Conservation (phyloP, 257 asterid genomes). For the Nicotiana otophora region DNA sequence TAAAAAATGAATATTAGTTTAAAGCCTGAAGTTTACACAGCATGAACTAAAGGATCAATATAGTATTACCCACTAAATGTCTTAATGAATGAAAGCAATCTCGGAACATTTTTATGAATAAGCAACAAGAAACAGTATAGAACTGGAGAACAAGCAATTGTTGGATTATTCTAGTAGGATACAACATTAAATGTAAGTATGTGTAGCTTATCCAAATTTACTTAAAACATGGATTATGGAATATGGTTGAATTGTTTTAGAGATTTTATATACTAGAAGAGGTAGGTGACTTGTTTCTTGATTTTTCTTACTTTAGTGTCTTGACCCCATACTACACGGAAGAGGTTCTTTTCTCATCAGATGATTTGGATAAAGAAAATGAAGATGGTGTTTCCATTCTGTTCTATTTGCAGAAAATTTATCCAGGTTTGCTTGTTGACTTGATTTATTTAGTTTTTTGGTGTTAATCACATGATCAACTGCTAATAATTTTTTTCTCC, state of each 20-base stretch:
- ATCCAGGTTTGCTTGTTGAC: conserved; percentile 66
- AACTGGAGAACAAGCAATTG: not conserved
- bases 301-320: conserved; percentile 44
- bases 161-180: not conserved
- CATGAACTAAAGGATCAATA: not conserved
- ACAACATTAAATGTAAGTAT: not conserved
- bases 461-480: not conserved
- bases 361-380: conserved; percentile 78
- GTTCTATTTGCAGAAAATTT: conserved; percentile 92
- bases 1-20: no score
- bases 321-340: conserved; percentile 93
- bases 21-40: no score
- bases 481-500: conserved; percentile 5
- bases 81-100: not conserved
- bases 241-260: not conserved
- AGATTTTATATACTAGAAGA: not conserved
- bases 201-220: not conserved
- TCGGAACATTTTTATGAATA: not conserved
- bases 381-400: conserved; percentile 98
- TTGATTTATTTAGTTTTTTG: conserved; percentile 2
- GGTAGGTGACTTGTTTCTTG: conserved; percentile 2
- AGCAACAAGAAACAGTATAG: not conserved
- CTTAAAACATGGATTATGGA: not conserved
- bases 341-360: conserved; percentile 92
- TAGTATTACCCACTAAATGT: not conserved